A percentile compares a stretch with the other conserved stretches of the same genome.
Evolutionary conservation across 768 basidiomycete species (phyloP).

Genomic region (Rhizopogon vinicolor): DNA sequence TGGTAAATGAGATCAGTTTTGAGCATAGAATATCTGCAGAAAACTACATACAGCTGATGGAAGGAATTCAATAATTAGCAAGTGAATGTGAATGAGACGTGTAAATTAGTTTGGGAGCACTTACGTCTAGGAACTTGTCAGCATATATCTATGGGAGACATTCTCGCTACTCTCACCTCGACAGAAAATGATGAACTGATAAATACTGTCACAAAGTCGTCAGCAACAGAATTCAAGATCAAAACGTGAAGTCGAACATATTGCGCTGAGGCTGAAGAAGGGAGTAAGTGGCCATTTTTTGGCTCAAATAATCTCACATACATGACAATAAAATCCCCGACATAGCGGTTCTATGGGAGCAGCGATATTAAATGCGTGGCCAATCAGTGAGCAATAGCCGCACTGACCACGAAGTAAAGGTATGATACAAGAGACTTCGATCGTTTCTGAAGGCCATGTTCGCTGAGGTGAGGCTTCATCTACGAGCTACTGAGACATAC

Average conservation of each 20-base stretch:
- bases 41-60: neutral
- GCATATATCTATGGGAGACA: neutral
- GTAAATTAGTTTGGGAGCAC: neutral
- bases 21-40: neutral
- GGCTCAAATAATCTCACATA: neutral
- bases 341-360: constrained; percentile 4
- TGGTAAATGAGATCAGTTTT: neutral
- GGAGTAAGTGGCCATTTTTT: neutral
- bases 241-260: constrained; percentile 1
- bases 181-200: constrained; percentile 3
- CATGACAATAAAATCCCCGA: constrained; percentile 4
- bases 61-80: neutral
- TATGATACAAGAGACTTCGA: neutral
- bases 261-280: constrained; percentile 2
- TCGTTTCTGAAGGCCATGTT: neutral
- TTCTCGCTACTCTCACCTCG: neutral
- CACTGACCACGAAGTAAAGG: constrained; percentile 4
- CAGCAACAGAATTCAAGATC: neutral
- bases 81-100: neutral
- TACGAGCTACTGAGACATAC: neutral
- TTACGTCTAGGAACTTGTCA: constrained; percentile 2
- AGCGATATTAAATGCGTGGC: neutral
- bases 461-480: neutral
- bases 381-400: neutral
- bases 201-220: constrained; percentile 1